Evolutionary conservation across 176 grass and related monocot genomes (phyloP).

Genomic region (Musa troglodytarum): DNA sequence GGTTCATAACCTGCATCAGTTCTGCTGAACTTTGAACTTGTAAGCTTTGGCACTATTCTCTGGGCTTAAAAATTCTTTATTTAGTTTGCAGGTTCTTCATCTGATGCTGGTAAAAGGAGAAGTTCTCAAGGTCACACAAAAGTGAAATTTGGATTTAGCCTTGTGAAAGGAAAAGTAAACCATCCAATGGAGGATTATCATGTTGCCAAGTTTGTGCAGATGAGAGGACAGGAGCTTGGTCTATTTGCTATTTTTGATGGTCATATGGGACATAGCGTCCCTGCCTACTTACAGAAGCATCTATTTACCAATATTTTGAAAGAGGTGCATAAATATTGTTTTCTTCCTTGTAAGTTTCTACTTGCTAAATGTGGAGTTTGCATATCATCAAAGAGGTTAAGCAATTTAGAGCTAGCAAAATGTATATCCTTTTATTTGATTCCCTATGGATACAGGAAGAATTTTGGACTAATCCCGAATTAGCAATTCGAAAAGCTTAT

Average conservation of each 20-base stretch:
- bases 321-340: slow-evolving; percentile 16
- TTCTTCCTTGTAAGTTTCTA: neutral
- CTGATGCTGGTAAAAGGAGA: slow-evolving; percentile 21
- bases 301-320: slow-evolving; percentile 32
- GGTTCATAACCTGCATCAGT: no score
- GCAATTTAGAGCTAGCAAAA: neutral
- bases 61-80: slow-evolving; percentile 11
- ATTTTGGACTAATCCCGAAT: slow-evolving; percentile 66
- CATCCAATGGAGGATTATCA: slow-evolving; percentile 46
- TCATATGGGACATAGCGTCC: slow-evolving; percentile 33
- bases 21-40: neutral
- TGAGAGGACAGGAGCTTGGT: slow-evolving; percentile 25
- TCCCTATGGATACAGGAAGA: slow-evolving; percentile 41
- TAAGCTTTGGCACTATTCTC: neutral
- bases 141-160: slow-evolving; percentile 31
- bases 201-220: slow-evolving; percentile 28
- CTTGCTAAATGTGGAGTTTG: neutral
- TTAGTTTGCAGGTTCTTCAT: slow-evolving; percentile 13
- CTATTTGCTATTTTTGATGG: slow-evolving; percentile 40
- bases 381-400: neutral
- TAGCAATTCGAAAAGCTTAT: slow-evolving; percentile 61
- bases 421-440: neutral
- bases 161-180: slow-evolving; percentile 36
- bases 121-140: slow-evolving; percentile 12
- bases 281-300: slow-evolving; percentile 37